These are phyloP conservation scores for Leptographium flavum DNA, from an alignment of 2,329 filamentous ascomycete species.

Conservation along the genomic window DNA sequence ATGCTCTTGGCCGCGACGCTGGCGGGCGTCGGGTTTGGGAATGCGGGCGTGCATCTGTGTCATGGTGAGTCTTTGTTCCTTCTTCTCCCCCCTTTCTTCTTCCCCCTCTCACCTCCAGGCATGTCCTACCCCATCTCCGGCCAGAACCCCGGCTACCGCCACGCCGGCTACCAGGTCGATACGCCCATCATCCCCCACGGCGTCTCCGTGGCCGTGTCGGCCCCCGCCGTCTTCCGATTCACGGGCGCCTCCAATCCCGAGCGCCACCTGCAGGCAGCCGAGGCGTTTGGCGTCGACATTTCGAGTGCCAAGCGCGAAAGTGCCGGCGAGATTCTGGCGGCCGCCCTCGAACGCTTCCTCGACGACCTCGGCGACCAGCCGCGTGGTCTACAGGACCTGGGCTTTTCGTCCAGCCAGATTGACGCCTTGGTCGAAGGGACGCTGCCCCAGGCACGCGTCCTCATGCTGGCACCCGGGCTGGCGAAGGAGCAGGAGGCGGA, in stretches of 20 bases:
- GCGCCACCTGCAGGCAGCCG: conserved; percentile 56
- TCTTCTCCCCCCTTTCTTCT: background rate
- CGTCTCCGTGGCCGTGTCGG: conserved; percentile 55
- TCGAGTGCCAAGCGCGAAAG: conserved; percentile 77
- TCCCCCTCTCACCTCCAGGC: conserved; percentile 27
- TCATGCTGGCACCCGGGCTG: conserved; percentile 81
- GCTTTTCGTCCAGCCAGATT: conserved; percentile 63
- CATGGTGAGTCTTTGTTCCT: conserved; percentile 27
- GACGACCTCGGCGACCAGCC: conserved; percentile 81
- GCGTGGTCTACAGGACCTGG: conserved; percentile 66
- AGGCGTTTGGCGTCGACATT: conserved; percentile 45
- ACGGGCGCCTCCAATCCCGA: conserved; percentile 60
- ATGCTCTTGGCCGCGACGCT: conserved; percentile 92
- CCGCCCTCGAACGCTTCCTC: conserved; percentile 72
- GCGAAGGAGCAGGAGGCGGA: conserved; percentile 55
- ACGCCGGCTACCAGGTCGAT: conserved; percentile 69
- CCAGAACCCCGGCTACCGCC: conserved; percentile 83
- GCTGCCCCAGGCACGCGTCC: conserved; percentile 75
- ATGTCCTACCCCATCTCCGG: conserved; percentile 98
- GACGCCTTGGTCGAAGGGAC: conserved; percentile 85
- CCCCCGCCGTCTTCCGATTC: conserved; percentile 37
- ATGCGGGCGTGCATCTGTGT: conserved; percentile 80
- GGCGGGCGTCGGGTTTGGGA: conserved; percentile 92
- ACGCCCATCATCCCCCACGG: conserved; percentile 84
- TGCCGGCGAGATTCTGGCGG: conserved; percentile 75